Conservation (phyloP, 345 rosid genomes). For the Eutrema heterophyllum region DNA sequence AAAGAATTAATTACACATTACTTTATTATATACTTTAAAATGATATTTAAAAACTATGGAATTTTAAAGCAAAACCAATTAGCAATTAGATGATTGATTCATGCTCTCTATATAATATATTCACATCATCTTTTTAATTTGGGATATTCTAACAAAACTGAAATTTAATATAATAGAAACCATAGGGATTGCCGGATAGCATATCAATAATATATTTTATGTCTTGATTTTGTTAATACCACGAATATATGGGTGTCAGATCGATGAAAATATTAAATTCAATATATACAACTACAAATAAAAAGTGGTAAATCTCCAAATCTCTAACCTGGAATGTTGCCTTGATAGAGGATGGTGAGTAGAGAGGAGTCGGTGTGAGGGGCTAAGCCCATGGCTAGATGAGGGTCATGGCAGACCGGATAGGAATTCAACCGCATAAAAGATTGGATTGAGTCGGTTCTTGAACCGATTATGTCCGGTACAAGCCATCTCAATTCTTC, state of each 20-base stretch:
- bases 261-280: background rate
- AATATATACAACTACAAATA: background rate
- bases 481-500: conserved; percentile 36
- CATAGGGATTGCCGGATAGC: background rate
- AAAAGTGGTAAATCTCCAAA: background rate
- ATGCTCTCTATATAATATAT: background rate
- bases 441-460: conserved; percentile 8
- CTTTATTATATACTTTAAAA: background rate
- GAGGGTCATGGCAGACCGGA: conserved; percentile 51
- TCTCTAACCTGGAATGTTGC: conserved; percentile 27
- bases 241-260: background rate
- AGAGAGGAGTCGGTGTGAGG: conserved; percentile 52
- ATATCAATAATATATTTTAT: background rate
- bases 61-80: background rate
- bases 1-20: too few species aligned
- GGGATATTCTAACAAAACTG: background rate
- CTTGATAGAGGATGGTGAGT: conserved; percentile 41
- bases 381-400: conserved; percentile 46
- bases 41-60: background rate
- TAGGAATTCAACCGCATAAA: conserved; percentile 50
- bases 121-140: background rate
- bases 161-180: background rate
- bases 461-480: conserved; percentile 12
- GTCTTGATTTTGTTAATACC: background rate
- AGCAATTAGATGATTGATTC: background rate